Evolutionary conservation across 805 yeast species (phyloP), one percentile per base, ranked within the genome.

Genomic region (Clavispora asparagi): DNA sequence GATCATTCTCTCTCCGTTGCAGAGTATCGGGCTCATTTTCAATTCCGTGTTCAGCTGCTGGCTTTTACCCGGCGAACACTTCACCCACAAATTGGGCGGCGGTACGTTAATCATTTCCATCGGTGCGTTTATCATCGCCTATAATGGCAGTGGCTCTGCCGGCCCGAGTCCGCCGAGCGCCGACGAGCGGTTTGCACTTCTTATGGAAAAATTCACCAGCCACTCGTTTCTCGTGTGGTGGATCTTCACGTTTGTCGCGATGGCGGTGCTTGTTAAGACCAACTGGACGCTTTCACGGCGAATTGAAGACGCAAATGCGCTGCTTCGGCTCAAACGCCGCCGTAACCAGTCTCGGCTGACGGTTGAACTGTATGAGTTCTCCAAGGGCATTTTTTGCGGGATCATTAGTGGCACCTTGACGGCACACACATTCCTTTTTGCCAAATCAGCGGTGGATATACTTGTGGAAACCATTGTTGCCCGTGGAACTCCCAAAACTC

Each of bases 1-100:
- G 49, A 83, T 88, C 39, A 76, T 90, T 2, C 63, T 89, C 47
- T 82, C 90, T 23, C 96, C 96, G 0, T 66, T 89, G 45, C 96
- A 89, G 61, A 88, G 95, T 25, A 80, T 84, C 23, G 96, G 96
- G 0, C 72, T 90, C n/a, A 90, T 89, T 2, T 89, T 90, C 72
- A 90, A 90, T 63, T 80, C 94, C 0, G 63, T 87, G 1, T 78
- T 71, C 39, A 67, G 88, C 57, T 87, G 94, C 38, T 62, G 85
- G 16, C 46, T 87, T 10, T 64, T 89, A 12, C 76, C 89, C 12
- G 71, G 81, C 29, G 97, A 89, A 58, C 70, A 72, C 0, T 86
- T 87, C 61, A 82, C 91, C 1, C 50, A 54, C 23, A 68, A 65
- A 43, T 75, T 90, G 1, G 65, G 78, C 1, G 46, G 67, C 9